Evolutionary conservation across 805 yeast genomes (phyloP).

Genomic region (Saccharomycopsis fodiens): DNA sequence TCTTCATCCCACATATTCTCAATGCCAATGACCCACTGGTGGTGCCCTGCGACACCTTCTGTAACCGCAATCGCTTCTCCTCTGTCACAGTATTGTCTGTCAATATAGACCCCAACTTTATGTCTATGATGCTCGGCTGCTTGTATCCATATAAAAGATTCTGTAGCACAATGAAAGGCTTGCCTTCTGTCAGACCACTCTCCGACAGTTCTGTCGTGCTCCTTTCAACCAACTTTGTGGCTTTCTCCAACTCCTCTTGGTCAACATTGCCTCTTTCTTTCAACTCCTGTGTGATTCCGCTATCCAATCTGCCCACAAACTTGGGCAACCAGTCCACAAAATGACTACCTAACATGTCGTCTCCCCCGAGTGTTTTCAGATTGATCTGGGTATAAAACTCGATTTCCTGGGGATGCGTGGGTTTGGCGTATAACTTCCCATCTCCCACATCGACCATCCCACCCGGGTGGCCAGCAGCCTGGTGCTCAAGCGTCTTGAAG

Average conservation of each 20-base stretch:
- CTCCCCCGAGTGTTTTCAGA: slow-evolving; percentile 23
- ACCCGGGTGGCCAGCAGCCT: slow-evolving; percentile 94
- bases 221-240: slow-evolving; percentile 12
- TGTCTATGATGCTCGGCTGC: slow-evolving; percentile 70
- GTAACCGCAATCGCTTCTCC: slow-evolving; percentile 58
- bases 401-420: slow-evolving; percentile 54
- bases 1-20: slow-evolving; percentile 85
- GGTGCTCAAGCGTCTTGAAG: slow-evolving; percentile 33
- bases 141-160: slow-evolving; percentile 56
- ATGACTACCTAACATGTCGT: slow-evolving; percentile 23
- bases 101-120: slow-evolving; percentile 69
- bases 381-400: slow-evolving; percentile 51
- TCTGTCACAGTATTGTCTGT: slow-evolving; percentile 40
- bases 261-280: slow-evolving; percentile 21
- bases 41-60: slow-evolving; percentile 56
- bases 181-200: slow-evolving; percentile 17
- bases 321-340: slow-evolving; percentile 47
- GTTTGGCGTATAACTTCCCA: slow-evolving; percentile 69
- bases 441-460: slow-evolving; percentile 46
- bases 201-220: no score
- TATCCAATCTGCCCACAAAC: slow-evolving; percentile 51
- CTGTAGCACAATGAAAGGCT: slow-evolving; percentile 55
- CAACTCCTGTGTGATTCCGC: slow-evolving; percentile 33
- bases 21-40: slow-evolving; percentile 74
- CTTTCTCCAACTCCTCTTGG: slow-evolving; percentile 22